phyloP scores from a whole-genome alignment of 306 rosid species.

The Lithocarpus polystachyus region DNA sequence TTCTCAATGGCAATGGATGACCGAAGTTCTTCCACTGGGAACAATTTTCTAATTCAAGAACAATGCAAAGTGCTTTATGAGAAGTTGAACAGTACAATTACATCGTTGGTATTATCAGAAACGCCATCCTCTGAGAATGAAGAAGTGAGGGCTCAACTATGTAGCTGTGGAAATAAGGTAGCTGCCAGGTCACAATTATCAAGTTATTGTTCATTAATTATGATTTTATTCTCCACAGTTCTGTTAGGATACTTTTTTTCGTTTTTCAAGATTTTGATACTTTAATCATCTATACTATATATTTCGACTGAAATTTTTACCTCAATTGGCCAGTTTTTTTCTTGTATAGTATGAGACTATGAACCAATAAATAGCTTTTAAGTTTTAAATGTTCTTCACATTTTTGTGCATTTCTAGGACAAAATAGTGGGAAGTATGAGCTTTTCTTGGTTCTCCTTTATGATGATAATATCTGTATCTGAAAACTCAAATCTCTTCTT shows the following conservation, averaged over 20 bases:
- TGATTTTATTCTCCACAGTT: slow-evolving; percentile 39
- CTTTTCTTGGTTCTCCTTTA: not conserved
- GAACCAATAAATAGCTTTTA: not conserved
- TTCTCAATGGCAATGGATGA: slow-evolving; percentile 33
- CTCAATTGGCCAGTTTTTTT: slow-evolving; percentile 18
- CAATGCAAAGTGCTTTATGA: slow-evolving; percentile 46
- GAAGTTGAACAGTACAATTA: slow-evolving; percentile 50
- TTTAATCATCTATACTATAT: slow-evolving; percentile 13
- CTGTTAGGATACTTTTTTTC: slow-evolving; percentile 38
- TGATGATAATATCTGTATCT: slow-evolving; percentile 12
- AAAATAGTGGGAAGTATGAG: slow-evolving; percentile 3
- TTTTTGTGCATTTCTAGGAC: not conserved
- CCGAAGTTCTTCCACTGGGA: slow-evolving; percentile 28
- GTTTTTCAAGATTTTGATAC: slow-evolving; percentile 22
- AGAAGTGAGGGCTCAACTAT: slow-evolving; percentile 29
- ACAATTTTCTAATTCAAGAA: slow-evolving; percentile 40
- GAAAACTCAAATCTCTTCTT: not conserved
- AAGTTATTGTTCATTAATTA: slow-evolving; percentile 50
- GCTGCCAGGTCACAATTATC: slow-evolving; percentile 54
- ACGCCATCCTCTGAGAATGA: slow-evolving; percentile 27
- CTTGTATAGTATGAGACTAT: slow-evolving; percentile 21
- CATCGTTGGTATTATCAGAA: slow-evolving; percentile 53
- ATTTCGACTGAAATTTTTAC: slow-evolving; percentile 13
- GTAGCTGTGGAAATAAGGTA: slow-evolving; percentile 69
- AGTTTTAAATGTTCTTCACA: slow-evolving; percentile 5